Base-by-base conservation (phyloP, 2,329 filamentous ascomycete genomes). In the Fusarium verticillioides region DNA sequence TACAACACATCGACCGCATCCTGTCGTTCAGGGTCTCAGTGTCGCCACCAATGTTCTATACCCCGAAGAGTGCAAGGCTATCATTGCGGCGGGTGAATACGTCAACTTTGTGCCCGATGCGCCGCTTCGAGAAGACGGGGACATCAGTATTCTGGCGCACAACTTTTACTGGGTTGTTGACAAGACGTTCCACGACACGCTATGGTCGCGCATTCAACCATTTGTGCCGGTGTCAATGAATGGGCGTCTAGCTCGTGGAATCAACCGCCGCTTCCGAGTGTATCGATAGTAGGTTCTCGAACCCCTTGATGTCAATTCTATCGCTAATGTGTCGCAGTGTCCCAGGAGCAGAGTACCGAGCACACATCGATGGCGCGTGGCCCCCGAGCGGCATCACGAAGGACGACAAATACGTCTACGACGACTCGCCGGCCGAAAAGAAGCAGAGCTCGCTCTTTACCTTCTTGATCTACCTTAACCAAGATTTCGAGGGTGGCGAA, bases 111-210 rank as follows among this genome's bases (percentile, higher is more conserved):
- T 91, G 0, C 91, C 92, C 0, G 92, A 94, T 75, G 89, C 90
- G 2, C 91, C 91, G 0, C 82, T 93, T 36, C 88, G 90, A 5
- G 88, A 90, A n/a, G 89, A 91, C 63, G 89, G 89, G 21, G 90
- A 92, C 60, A 85, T 86, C 30, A 92, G 90, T 75, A 87, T 93
- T 52, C 80, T 93, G 2, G 91, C 91, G 0, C 91, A 93, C 82
- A 93, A 93, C 79, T 92, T 93, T 74, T 93, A 93, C 83, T 93
- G 91, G 91, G 85, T 93, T 13, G 85, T 90, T 18, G 91, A 93
- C 73, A 83, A 85, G 28, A 83, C 85, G 0, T 93, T 93, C 78
- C 88, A 91, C 75, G 87, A 91, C 63, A 85, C 83, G 19, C 84
- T 93, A 3, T 93, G 91, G 91, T 80, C 83, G 1, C 86, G 91